These are phyloP conservation scores for Phanerochaete carnosa DNA, from an alignment of 768 basidiomycete genomes.

Conservation along the genomic window DNA sequence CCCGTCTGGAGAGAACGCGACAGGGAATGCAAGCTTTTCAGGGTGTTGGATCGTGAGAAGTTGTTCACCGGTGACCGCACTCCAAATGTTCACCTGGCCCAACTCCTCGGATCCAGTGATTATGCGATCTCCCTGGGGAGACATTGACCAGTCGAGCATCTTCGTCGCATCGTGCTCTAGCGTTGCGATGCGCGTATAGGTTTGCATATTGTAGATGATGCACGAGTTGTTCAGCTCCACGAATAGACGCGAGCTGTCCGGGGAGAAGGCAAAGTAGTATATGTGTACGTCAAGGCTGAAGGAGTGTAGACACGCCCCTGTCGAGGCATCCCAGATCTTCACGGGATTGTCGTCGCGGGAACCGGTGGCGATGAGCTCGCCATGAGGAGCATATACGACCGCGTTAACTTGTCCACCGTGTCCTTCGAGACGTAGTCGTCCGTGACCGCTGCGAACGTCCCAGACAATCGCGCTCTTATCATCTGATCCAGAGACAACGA, in stretches of 20 bases:
- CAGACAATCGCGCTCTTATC: too few species aligned
- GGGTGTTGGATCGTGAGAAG: background rate
- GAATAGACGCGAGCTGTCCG: background rate
- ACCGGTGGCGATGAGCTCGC: conserved; percentile 13
- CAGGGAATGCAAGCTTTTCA: background rate
- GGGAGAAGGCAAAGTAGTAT: background rate
- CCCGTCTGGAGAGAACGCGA: background rate
- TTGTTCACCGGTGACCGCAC: background rate
- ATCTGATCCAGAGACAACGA: too few species aligned
- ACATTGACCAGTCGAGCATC: background rate
- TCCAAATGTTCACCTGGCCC: background rate
- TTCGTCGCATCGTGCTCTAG: background rate
- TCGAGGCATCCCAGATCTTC: background rate
- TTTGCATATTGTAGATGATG: background rate
- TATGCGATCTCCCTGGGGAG: background rate
- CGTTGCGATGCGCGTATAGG: background rate
- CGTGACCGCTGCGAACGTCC: too few species aligned
- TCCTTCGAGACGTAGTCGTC: conserved; percentile 7
- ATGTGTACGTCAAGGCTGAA: background rate
- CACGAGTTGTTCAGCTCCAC: too few species aligned
- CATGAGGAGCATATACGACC: conserved; percentile 25
- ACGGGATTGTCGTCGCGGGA: conserved; percentile 8
- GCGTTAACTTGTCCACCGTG: conserved; percentile 17
- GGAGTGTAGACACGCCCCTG: background rate
- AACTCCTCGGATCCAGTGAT: background rate